These are phyloP conservation scores for Rhizophlyctis rosea DNA, from an alignment of 192 early-diverging fungal species.

Conservation along the genomic window DNA sequence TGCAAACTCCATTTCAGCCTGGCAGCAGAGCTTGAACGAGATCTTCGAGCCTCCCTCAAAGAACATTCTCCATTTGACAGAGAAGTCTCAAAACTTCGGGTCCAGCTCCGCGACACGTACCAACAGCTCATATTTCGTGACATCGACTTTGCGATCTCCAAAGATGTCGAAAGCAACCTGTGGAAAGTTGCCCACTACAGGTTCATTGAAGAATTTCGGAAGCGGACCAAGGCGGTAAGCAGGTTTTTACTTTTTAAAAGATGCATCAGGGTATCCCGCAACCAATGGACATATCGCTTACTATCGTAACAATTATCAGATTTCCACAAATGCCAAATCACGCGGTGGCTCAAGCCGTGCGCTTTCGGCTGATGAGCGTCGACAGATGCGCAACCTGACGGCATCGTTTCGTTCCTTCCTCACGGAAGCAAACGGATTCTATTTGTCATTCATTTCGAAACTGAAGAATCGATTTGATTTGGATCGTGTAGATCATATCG, in stretches of 20 bases:
- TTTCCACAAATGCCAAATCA: background rate
- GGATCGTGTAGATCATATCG: conserved; percentile 4
- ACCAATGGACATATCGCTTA: background rate
- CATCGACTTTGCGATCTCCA: conserved; percentile 12
- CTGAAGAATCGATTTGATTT: conserved; percentile 13
- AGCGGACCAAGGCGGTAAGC: conserved; percentile 20
- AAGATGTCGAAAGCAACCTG: conserved; percentile 28
- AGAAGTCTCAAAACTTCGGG: conserved; percentile 9
- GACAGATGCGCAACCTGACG: conserved; percentile 16
- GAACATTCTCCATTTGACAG: background rate
- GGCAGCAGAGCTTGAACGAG: conserved; percentile 22
- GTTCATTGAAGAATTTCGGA: conserved; percentile 41
- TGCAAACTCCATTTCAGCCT: too few species aligned
- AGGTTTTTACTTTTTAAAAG: background rate
- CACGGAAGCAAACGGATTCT: conserved; percentile 25
- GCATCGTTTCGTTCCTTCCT: conserved; percentile 26
- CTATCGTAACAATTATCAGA: background rate
- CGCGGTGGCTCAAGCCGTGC: background rate
- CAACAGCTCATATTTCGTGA: conserved; percentile 11
- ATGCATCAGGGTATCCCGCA: background rate
- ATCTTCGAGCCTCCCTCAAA: conserved; percentile 6
- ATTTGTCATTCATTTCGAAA: conserved; percentile 24
- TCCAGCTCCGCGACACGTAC: conserved; percentile 13
- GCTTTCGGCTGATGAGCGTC: conserved; percentile 1
- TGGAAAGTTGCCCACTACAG: conserved; percentile 41